Evolutionary conservation across 768 basidiomycete genomes (phyloP).

Genomic region (Grammothele lineata): DNA sequence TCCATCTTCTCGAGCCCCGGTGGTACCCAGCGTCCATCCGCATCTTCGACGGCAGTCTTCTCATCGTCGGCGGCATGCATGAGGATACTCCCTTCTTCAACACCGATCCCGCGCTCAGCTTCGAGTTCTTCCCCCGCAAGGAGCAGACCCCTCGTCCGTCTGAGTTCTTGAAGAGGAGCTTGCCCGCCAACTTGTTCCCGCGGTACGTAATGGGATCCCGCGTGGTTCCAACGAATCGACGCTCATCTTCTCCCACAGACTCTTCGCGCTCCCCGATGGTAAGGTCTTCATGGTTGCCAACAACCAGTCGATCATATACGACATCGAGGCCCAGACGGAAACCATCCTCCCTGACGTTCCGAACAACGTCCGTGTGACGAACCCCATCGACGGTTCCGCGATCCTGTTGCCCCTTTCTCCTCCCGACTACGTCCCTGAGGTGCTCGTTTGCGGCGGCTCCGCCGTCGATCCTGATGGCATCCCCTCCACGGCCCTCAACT

Average conservation of each 20-base stretch:
- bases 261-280: constrained; percentile 69
- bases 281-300: constrained; percentile 75
- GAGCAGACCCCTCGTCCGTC: constrained; percentile 25
- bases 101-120: constrained; percentile 68
- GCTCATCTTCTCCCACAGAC: constrained; percentile 56
- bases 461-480: constrained; percentile 45
- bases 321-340: constrained; percentile 65
- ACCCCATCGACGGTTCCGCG: constrained; percentile 76
- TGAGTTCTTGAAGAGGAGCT: constrained; percentile 23
- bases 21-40: constrained; percentile 77
- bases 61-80: constrained; percentile 80
- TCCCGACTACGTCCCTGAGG: constrained; percentile 57
- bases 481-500: constrained; percentile 58
- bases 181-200: constrained; percentile 33
- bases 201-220: constrained; percentile 33
- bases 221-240: background rate
- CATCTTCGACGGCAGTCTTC: constrained; percentile 69
- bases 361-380: constrained; percentile 75
- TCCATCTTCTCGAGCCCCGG: constrained; percentile 70
- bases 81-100: constrained; percentile 86
- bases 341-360: constrained; percentile 61
- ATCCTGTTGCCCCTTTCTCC: constrained; percentile 67
- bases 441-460: constrained; percentile 78
- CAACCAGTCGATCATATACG: constrained; percentile 73
- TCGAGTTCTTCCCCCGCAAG: constrained; percentile 83